phyloP scores from a whole-genome alignment of 2,329 filamentous ascomycete species.

The Westerdykella sp. region DNA sequence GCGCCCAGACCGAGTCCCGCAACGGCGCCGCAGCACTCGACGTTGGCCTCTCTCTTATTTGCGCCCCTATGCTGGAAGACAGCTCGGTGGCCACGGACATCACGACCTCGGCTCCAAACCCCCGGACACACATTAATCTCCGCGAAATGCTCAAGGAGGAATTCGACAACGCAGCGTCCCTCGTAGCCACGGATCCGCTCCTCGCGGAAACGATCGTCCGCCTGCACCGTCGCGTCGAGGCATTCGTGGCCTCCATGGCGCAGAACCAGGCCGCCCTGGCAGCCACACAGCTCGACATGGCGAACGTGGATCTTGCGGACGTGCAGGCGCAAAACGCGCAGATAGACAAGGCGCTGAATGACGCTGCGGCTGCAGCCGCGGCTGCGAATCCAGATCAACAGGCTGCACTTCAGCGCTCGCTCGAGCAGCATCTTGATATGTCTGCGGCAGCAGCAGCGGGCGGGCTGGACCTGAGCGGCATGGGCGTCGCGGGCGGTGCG shows the following conservation, averaged over 20 bases:
- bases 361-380: constrained; percentile 28
- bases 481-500: constrained; percentile 19
- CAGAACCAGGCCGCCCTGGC: constrained; percentile 16
- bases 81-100: constrained; percentile 30
- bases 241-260: constrained; percentile 46
- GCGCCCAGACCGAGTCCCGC: constrained; percentile 53
- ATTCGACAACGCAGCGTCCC: constrained; percentile 52
- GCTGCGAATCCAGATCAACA: constrained; percentile 27
- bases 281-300: constrained; percentile 21
- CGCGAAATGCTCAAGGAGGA: constrained; percentile 55
- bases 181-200: constrained; percentile 52
- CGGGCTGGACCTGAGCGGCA: constrained; percentile 25
- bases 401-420: constrained; percentile 22
- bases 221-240: constrained; percentile 58
- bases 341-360: constrained; percentile 32
- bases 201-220: constrained; percentile 58
- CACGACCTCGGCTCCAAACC: constrained; percentile 15
- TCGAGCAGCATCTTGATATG: constrained; percentile 24
- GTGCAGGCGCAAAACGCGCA: constrained; percentile 23
- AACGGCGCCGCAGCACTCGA: constrained; percentile 61
- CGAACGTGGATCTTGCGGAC: constrained; percentile 22
- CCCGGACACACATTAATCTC: constrained; percentile 47
- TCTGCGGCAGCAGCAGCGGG: constrained; percentile 12
- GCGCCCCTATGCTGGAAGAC: constrained; percentile 50
- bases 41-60: constrained; percentile 62